Evolutionary conservation across 805 yeast genomes (phyloP), one percentile per base, ranked within the genome.

Genomic region (Ogataea paraovalis): DNA sequence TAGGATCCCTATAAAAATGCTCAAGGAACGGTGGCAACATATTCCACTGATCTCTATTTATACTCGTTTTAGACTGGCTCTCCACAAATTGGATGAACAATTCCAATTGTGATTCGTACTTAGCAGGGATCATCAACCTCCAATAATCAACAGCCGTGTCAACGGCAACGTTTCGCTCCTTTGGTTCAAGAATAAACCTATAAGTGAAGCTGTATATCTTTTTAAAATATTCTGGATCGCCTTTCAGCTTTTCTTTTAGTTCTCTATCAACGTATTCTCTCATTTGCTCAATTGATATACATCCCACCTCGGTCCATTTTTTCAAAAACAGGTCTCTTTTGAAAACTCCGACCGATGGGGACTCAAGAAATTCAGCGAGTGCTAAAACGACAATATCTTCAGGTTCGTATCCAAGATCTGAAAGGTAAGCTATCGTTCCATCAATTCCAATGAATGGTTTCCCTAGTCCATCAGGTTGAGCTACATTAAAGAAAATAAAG

Each of bases 1-100:
- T 52, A 0, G 85, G 79, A 49, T 87, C 86, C 2, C 62, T 52
- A 1, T 78, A 65, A 49, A 73, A 73, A 50, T 78, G 77, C 45
- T 69, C 65, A 46, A 84, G 65, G 58, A 90, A 88, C 47, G 82
- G 80, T 46, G 75, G 75, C 47, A 86, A 69, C 97, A 91, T 90
- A 51, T 78, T 75, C 97, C 97, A 92, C 21, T 83, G 79, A 59
- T 92, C 99, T 52, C 68, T 78, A 4, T 86, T 75, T 33, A 94
- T 73, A 4, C 72, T 65, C 42, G 73, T 67, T 42, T 77, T 72
- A 51, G 73, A 68, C 12, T 67, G 70, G 2, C 61, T 63, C 3
- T 57, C 58, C 23, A 85, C 60, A 60, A 83, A 91, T 1, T 60
- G 64, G 44, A 73, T 68, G 92, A 96, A 92, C 38, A 70, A 71